These are phyloP conservation scores for Ceratonia siliqua DNA, from an alignment of 306 rosid genomes.

Conservation along the genomic window DNA sequence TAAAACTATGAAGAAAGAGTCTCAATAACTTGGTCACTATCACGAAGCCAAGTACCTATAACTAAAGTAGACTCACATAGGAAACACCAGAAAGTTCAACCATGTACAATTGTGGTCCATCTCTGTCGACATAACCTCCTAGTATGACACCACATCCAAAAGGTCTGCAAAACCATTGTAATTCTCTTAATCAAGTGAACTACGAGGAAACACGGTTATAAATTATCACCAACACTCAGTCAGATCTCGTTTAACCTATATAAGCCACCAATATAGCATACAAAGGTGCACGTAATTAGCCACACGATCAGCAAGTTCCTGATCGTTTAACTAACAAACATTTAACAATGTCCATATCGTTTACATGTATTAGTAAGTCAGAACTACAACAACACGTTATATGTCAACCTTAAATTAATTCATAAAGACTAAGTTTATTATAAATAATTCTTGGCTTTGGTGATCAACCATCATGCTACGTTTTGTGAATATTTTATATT, in stretches of 20 bases:
- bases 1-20: not conserved
- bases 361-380: slow-evolving; percentile 2
- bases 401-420: not conserved
- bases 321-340: slow-evolving; percentile 41
- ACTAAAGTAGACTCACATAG: slow-evolving; percentile 60
- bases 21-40: slow-evolving; percentile 11
- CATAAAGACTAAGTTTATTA: slow-evolving; percentile 11
- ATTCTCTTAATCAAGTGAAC: slow-evolving; percentile 22
- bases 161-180: slow-evolving; percentile 64
- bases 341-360: slow-evolving; percentile 13
- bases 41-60: slow-evolving; percentile 1
- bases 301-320: slow-evolving; percentile 97
- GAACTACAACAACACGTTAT: not conserved
- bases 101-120: slow-evolving; percentile 96
- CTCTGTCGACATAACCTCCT: slow-evolving; percentile 98
- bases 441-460: not conserved
- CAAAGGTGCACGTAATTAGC: slow-evolving; percentile 98
- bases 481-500: not conserved
- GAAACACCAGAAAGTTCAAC: slow-evolving; percentile 97
- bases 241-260: slow-evolving; percentile 55
- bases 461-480: not conserved
- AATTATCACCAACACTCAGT: not conserved
- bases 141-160: slow-evolving; percentile 97
- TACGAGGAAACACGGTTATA: slow-evolving; percentile 22
- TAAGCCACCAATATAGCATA: slow-evolving; percentile 98